phyloP scores from a whole-genome alignment of 2,329 filamentous ascomycete genomes.

The Trichoderma atroviride region DNA sequence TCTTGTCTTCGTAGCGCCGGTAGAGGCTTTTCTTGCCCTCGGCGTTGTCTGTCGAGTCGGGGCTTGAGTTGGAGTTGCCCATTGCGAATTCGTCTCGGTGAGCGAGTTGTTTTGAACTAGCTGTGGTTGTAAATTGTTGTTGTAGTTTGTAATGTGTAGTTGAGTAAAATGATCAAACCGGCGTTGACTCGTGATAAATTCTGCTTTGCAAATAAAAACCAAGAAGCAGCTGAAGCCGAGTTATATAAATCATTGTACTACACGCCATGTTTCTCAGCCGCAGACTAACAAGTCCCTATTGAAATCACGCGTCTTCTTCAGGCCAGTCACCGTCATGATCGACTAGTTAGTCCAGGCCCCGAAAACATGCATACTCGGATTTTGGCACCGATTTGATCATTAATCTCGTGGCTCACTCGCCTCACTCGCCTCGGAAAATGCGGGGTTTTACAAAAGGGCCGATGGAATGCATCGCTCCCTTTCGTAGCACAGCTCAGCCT shows the following conservation, averaged over 20 bases:
- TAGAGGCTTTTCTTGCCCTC: slow-evolving; percentile 37
- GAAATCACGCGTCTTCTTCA: not conserved
- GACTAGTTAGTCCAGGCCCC: not conserved
- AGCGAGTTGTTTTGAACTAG: not conserved
- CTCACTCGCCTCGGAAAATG: not conserved
- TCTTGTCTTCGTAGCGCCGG: slow-evolving; percentile 39
- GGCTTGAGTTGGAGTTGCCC: slow-evolving; percentile 9
- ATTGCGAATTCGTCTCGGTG: not conserved
- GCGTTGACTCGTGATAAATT: not conserved
- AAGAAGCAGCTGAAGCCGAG: not conserved
- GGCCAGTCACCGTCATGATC: not conserved
- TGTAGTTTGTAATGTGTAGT: no score
- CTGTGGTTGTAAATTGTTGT: not conserved
- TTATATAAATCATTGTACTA: not conserved
- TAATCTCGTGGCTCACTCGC: not conserved
- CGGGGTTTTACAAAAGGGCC: slow-evolving; percentile 1
- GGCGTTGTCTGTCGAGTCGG: not conserved
- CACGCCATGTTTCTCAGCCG: not conserved
- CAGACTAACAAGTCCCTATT: not conserved
- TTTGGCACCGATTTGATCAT: not conserved
- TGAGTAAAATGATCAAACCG: not conserved
- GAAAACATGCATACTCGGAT: not conserved
- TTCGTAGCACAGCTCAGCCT: not conserved
- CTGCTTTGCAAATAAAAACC: not conserved
- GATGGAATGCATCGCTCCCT: not conserved